Percentiles rank a stretch among this genome's conserved stretches.
Evolutionary conservation across 208 protist species (phyloP).

Genomic region (Wallacemonas collosoma): DNA sequence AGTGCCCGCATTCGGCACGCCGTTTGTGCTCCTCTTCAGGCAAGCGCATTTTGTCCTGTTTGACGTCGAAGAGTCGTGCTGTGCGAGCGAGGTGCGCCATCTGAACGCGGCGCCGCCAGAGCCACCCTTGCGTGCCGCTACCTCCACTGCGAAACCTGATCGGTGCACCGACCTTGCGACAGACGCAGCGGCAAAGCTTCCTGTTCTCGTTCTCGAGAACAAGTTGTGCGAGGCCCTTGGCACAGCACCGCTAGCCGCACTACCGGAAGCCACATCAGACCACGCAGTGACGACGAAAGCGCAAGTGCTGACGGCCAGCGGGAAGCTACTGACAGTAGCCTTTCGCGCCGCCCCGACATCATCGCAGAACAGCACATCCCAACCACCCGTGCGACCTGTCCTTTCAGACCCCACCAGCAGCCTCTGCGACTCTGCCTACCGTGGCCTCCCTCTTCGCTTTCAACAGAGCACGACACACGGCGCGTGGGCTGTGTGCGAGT

Average conservation of each 20-base stretch:
- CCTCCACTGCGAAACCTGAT: not conserved
- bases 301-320: not conserved
- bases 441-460: slow-evolving; percentile 3
- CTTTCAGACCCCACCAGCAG: not conserved
- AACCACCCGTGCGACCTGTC: slow-evolving; percentile 3
- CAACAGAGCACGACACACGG: slow-evolving; percentile 1
- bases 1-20: slow-evolving; percentile 41
- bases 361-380: not conserved
- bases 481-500: not conserved
- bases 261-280: not conserved
- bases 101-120: slow-evolving; percentile 2
- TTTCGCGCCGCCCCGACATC: not conserved
- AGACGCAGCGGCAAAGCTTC: not conserved
- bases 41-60: slow-evolving; percentile 61
- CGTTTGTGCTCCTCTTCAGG: slow-evolving; percentile 63
- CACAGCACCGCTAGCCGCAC: slow-evolving; percentile 4
- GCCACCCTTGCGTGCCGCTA: slow-evolving; percentile 1
- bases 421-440: not conserved
- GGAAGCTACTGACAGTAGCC: not conserved
- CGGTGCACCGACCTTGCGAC: not conserved
- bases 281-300: not conserved
- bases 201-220: not conserved
- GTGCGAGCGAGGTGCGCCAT: slow-evolving; percentile 5
- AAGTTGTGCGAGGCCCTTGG: not conserved
- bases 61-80: slow-evolving; percentile 28